These are phyloP conservation scores for Fonsecaea multimorphosa DNA, from an alignment of 2,329 filamentous ascomycete species.

Conservation along the genomic window DNA sequence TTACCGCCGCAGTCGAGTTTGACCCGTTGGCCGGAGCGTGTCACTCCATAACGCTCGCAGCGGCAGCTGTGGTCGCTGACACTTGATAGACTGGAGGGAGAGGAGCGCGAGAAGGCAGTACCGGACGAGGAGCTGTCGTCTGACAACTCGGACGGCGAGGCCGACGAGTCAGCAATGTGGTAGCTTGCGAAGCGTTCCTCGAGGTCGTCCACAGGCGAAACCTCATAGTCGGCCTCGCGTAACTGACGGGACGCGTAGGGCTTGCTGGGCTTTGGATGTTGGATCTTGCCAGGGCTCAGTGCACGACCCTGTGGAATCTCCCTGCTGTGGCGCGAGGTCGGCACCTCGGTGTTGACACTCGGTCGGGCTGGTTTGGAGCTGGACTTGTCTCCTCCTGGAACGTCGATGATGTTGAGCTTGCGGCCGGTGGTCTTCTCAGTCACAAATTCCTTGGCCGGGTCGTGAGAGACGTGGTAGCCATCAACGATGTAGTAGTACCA, in stretches of 20 bases:
- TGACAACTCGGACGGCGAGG: constrained; percentile 74
- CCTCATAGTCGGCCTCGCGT: constrained; percentile 77
- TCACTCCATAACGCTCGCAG: constrained; percentile 96
- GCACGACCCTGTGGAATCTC: constrained; percentile 88
- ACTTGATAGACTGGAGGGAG: constrained; percentile 66
- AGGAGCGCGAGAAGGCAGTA: constrained; percentile 57
- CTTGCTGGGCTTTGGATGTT: constrained; percentile 86
- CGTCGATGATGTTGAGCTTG: constrained; percentile 96
- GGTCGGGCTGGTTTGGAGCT: constrained; percentile 51
- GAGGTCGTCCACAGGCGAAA: constrained; percentile 74
- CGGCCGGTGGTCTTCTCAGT: constrained; percentile 96
- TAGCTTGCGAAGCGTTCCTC: constrained; percentile 75
- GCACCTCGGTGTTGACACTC: constrained; percentile 49
- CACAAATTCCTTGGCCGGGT: constrained; percentile 86
- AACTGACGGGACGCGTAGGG: constrained; percentile 88
- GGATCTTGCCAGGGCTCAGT: constrained; percentile 85
- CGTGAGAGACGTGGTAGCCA: constrained; percentile 96
- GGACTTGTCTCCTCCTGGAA: constrained; percentile 63
- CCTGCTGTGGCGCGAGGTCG: constrained; percentile 54
- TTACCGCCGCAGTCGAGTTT: constrained; percentile 93
- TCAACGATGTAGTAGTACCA: constrained; percentile 99
- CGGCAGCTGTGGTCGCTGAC: constrained; percentile 75
- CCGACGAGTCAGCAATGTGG: constrained; percentile 71
- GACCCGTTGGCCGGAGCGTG: constrained; percentile 87
- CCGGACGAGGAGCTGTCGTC: constrained; percentile 57